These are phyloP conservation scores for Fusarium xylarioides DNA, from an alignment of 2,329 filamentous ascomycete species.

Conservation along the genomic window DNA sequence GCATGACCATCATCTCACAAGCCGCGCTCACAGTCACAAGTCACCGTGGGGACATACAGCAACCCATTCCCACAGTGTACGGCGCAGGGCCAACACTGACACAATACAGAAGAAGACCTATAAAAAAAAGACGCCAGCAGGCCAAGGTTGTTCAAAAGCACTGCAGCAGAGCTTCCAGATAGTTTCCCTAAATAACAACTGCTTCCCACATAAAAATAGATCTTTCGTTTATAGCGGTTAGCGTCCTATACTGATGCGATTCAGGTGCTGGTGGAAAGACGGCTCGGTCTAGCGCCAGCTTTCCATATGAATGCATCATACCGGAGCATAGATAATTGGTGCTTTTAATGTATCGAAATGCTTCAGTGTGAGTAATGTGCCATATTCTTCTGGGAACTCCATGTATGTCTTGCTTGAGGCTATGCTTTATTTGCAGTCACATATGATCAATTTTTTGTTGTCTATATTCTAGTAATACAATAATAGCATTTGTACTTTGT, in stretches of 20 bases:
- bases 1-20: not conserved
- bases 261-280: not conserved
- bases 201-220: too few species aligned
- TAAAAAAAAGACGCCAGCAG: not conserved
- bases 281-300: not conserved
- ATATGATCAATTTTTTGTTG: too few species aligned
- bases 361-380: fast-evolving
- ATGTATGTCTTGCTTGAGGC: not conserved
- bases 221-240: not conserved
- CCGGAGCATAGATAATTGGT: fast-evolving
- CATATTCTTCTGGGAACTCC: fast-evolving
- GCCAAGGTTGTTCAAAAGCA: not conserved
- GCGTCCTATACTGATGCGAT: not conserved
- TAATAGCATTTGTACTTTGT: fast-evolving
- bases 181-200: fast-evolving
- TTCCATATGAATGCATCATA: fast-evolving
- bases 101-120: not conserved
- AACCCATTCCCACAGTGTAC: too few species aligned
- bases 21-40: too few species aligned
- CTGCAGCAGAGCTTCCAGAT: too few species aligned
- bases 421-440: not conserved
- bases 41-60: too few species aligned
- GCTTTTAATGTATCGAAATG: fast-evolving
- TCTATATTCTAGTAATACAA: too few species aligned
- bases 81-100: not conserved